phyloP scores from a whole-genome alignment of 2,329 filamentous ascomycete genomes.

The Epichloe baconii region DNA sequence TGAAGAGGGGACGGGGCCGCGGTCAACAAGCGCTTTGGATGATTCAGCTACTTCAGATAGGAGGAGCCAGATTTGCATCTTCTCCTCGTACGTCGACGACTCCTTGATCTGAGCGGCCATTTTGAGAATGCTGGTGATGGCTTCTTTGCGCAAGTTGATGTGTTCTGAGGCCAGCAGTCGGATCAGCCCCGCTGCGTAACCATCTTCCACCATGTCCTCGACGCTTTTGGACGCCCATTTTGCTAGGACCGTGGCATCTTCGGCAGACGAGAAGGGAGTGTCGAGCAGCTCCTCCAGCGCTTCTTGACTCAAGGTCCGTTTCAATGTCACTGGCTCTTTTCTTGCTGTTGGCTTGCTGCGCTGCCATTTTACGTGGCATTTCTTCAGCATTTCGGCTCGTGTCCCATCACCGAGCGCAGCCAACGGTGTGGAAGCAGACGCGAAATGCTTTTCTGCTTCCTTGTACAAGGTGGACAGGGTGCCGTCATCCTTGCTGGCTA shows the following conservation, averaged over 20 bases:
- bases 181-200: slow-evolving; percentile 55
- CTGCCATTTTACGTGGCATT: slow-evolving; percentile 5
- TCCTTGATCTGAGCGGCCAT: slow-evolving; percentile 49
- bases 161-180: slow-evolving; percentile 65
- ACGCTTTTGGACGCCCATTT: slow-evolving; percentile 66
- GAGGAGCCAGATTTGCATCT: slow-evolving; percentile 65
- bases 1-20: slow-evolving; percentile 53
- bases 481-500: slow-evolving; percentile 4
- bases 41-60: slow-evolving; percentile 73
- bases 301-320: slow-evolving; percentile 20
- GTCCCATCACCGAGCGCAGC: slow-evolving; percentile 9
- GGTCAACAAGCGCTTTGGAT: slow-evolving; percentile 38
- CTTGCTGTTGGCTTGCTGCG: slow-evolving; percentile 3
- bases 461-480: slow-evolving; percentile 11
- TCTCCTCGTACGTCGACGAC: slow-evolving; percentile 56
- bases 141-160: slow-evolving; percentile 65
- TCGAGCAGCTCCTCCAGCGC: slow-evolving; percentile 40
- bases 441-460: slow-evolving; percentile 18
- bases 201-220: slow-evolving; percentile 68
- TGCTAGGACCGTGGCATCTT: slow-evolving; percentile 38
- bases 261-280: slow-evolving; percentile 29
- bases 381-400: slow-evolving; percentile 9
- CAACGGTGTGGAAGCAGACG: slow-evolving; percentile 12
- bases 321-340: slow-evolving; percentile 2
- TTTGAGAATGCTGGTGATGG: slow-evolving; percentile 55